phyloP scores from a whole-genome alignment of 2,329 filamentous ascomycete genomes.

The Dactylellina sp. region DNA sequence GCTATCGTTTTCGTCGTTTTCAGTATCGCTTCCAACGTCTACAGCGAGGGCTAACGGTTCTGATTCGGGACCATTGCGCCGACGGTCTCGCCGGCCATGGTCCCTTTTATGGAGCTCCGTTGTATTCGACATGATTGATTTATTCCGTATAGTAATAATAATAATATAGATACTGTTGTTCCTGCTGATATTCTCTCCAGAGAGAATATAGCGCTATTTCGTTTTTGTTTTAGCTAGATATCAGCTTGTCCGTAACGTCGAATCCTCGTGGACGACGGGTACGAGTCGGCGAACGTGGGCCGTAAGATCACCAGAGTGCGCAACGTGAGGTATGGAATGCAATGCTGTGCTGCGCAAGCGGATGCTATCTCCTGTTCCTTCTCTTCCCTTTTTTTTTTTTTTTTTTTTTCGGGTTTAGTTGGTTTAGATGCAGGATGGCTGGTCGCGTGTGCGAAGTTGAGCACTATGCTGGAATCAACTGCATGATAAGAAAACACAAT shows the following conservation, averaged over 20 bases:
- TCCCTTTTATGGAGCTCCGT: conserved; percentile 17
- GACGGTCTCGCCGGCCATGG: neutral
- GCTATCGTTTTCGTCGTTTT: neutral
- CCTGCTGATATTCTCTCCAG: neutral
- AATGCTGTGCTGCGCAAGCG: neutral
- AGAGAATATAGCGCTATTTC: too few relatives aligned
- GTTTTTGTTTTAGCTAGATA: neutral
- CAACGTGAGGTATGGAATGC: too few relatives aligned
- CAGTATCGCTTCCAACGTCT: neutral
- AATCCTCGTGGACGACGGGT: neutral
- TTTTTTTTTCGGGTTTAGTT: too few relatives aligned
- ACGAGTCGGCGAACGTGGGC: conserved; percentile 1
- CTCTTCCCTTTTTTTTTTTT: too few relatives aligned
- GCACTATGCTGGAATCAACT: conserved; percentile 3
- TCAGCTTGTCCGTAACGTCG: neutral
- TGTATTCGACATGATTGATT: neutral
- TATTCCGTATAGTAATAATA: neutral
- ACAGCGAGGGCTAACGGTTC: neutral
- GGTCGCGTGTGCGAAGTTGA: neutral
- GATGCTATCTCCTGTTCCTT: neutral
- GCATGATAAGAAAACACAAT: neutral
- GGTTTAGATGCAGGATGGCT: neutral
- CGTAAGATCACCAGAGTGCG: conserved; percentile 8
- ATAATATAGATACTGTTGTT: too few relatives aligned
- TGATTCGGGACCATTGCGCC: neutral